Base-by-base conservation (phyloP, 306 rosid species). In the Casuarina equisetifolia region DNA sequence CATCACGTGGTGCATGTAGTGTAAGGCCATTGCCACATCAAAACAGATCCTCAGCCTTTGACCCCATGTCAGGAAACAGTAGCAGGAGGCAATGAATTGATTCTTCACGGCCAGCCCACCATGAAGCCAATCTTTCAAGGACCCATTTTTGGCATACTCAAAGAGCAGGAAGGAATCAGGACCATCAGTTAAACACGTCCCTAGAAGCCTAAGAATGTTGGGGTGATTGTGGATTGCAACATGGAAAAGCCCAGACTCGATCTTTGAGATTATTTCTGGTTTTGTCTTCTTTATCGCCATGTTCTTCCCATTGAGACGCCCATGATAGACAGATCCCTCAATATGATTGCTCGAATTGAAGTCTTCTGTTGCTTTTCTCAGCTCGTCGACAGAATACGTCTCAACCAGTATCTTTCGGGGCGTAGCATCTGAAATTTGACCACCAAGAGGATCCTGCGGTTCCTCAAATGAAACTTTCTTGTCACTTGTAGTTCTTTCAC, bases 61-160 rank as follows among this genome's bases (percentile, higher is more conserved):
- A 70, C 82, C 87, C 98, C 98, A 95, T 72, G 96, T 89, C 44
- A 92, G 76, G 91, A 95, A 92, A 74, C 98, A 91, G 53, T 91
- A 87, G 80, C 98, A 95, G 9, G 98, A 95, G 59, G 93, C 78
- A 69, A 92, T 94, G 93, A 90, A 94, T 75, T 94, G 97, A 80
- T 88, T 94, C 85, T 94, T 94, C 72, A 94, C 88, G 49, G 98
- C 98, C 81, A 94, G 74, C 51, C 98, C 97, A 36, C 95, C 95
- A 39, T 94, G 97, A 57, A 94, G 91, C 98, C 98, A 94, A 70
- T 94, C 98, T 78, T 89, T 92, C 72, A 94, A 70, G 3, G 98
- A 89, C 32, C 98, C 98, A 43, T 94, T 94, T 74, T 84, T 85
- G 1, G 95, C 93, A 69, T 85, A 90, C 90, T 92, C 98, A 40